phyloP scores from a whole-genome alignment of 225 moss, liverwort and hornwort genomes.

The Ulota crispa region DNA sequence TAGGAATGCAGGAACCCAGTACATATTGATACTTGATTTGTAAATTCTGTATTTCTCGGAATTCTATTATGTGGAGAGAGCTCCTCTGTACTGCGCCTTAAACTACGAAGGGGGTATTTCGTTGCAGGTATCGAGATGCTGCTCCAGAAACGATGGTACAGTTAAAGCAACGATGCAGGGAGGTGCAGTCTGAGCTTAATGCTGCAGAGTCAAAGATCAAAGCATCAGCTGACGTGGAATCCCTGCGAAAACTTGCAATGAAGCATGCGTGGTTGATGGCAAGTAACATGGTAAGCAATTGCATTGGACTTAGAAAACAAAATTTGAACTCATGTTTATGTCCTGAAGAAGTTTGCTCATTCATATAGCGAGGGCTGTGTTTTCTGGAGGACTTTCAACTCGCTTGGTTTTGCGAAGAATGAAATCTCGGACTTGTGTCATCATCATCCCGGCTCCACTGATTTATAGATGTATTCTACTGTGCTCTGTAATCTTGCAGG shows the following conservation, averaged over 20 bases:
- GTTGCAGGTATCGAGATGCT: slow-evolving; percentile 73
- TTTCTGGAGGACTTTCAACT: background rate
- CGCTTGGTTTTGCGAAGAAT: background rate
- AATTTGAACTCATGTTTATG: background rate
- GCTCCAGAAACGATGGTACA: slow-evolving; percentile 76
- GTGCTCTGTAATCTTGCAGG: slow-evolving; percentile 29
- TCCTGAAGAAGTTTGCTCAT: background rate
- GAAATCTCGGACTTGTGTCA: background rate
- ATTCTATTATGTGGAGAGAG: background rate
- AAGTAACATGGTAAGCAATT: slow-evolving; percentile 58
- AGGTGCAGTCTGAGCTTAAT: slow-evolving; percentile 57
- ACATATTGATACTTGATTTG: background rate
- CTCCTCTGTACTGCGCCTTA: slow-evolving; percentile 5
- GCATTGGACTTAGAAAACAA: background rate
- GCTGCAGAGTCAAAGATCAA: slow-evolving; percentile 57
- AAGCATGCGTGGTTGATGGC: slow-evolving; percentile 68
- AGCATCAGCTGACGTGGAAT: slow-evolving; percentile 61
- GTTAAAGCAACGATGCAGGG: slow-evolving; percentile 66
- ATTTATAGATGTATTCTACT: background rate
- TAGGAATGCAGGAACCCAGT: background rate
- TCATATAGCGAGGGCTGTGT: background rate
- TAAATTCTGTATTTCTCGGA: background rate
- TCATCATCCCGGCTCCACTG: background rate
- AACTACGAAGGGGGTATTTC: background rate
- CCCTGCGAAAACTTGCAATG: slow-evolving; percentile 70